phyloP scores from a whole-genome alignment of 1,139 yeast species.

The Scheffersomyces insectosa region DNA sequence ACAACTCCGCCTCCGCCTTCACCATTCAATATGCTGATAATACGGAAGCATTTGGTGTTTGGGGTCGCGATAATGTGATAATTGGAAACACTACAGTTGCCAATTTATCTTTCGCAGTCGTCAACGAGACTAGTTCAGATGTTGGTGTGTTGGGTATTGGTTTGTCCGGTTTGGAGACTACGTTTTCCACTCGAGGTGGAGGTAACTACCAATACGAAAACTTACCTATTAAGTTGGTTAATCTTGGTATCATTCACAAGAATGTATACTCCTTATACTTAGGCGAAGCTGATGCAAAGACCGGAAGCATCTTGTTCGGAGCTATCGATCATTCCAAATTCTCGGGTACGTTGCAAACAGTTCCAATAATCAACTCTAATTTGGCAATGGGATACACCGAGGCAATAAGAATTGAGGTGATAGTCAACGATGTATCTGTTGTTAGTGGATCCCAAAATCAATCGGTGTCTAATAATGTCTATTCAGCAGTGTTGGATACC shows the following conservation, averaged over 20 bases:
- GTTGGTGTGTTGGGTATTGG: conserved; percentile 60
- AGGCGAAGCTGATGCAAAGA: conserved; percentile 10
- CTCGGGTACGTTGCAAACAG: conserved; percentile 41
- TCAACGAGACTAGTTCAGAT: conserved; percentile 41
- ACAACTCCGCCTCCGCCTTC: conserved; percentile 34
- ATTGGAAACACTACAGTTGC: conserved; percentile 44
- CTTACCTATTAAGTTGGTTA: conserved; percentile 56
- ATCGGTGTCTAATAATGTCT: conserved; percentile 9
- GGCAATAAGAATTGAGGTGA: conserved; percentile 30
- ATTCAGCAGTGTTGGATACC: conserved; percentile 19
- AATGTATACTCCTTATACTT: conserved; percentile 51
- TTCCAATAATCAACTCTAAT: conserved; percentile 29
- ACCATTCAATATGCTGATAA: conserved; percentile 62
- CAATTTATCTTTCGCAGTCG: conserved; percentile 52
- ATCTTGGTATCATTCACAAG: conserved; percentile 49
- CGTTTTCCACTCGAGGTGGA: conserved; percentile 12
- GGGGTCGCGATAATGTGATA: conserved; percentile 50
- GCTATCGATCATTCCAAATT: conserved; percentile 57
- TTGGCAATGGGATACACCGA: conserved; percentile 15
- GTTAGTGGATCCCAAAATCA: conserved; percentile 1
- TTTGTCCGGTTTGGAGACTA: conserved; percentile 50
- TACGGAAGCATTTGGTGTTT: conserved; percentile 59
- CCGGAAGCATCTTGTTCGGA: conserved; percentile 57
- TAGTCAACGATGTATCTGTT: conserved; percentile 19
- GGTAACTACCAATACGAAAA: conserved; percentile 44